Evolutionary conservation across 1,139 yeast genomes (phyloP).

Genomic region (Diutina sp.): DNA sequence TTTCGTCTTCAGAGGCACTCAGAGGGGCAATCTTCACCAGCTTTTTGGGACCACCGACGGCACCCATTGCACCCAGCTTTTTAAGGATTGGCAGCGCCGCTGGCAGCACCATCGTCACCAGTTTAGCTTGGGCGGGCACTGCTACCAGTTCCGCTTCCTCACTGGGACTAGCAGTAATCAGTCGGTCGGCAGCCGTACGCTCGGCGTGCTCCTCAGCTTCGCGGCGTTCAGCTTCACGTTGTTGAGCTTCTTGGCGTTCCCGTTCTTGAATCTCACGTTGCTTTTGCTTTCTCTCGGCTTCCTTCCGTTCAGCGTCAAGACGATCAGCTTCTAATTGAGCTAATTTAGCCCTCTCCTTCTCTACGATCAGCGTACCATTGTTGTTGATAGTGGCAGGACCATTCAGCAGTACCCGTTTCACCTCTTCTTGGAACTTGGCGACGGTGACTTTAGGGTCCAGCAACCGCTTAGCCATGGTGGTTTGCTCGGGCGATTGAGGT

Average conservation of each 20-base stretch:
- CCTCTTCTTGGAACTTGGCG: neutral
- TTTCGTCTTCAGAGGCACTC: neutral
- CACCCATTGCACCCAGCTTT: neutral
- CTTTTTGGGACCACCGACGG: neutral
- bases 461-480: neutral
- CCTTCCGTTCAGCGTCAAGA: neutral
- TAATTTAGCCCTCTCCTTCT: neutral
- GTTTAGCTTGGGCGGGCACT: neutral
- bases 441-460: neutral
- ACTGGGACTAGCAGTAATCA: neutral
- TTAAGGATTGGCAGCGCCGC: neutral
- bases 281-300: neutral
- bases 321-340: neutral
- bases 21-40: neutral
- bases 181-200: neutral
- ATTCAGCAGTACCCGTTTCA: neutral
- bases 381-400: neutral
- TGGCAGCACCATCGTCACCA: neutral
- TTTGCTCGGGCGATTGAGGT: neutral
- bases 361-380: neutral
- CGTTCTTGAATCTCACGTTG: neutral
- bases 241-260: neutral
- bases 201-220: neutral
- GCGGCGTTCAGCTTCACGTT: neutral
- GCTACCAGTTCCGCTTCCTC: slow-evolving; percentile 1